Conservation (phyloP, 345 rosid genomes). For the Lagerstroemia speciosa region DNA sequence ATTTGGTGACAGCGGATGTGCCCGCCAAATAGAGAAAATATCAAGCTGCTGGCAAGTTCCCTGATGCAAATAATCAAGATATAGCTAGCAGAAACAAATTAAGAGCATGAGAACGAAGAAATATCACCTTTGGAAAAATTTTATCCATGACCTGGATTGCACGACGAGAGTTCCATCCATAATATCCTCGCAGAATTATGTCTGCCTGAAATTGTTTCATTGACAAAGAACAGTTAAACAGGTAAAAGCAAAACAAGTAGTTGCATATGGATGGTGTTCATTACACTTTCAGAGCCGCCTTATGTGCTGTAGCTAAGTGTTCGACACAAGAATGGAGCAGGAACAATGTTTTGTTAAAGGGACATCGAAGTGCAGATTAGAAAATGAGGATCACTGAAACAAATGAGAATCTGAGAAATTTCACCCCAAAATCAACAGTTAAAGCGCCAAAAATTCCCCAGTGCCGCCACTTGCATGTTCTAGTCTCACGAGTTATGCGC, state of each 20-base stretch:
- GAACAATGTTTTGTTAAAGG: neutral
- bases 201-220: conserved; percentile 54
- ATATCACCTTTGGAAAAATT: conserved; percentile 73
- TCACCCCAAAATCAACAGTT: neutral
- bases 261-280: neutral
- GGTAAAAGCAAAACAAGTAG: neutral
- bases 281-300: neutral
- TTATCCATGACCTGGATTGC: conserved; percentile 69
- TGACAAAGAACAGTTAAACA: neutral
- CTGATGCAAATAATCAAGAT: no score
- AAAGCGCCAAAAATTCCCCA: neutral
- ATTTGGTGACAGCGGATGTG: no score
- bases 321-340: neutral
- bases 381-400: neutral
- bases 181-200: conserved; percentile 71
- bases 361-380: neutral
- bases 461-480: no score
- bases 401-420: neutral
- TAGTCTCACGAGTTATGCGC: no score
- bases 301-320: neutral
- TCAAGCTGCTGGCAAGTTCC: no score
- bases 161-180: conserved; percentile 89
- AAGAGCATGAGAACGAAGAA: neutral
- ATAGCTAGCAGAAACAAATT: neutral
- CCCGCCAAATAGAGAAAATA: no score